Evolutionary conservation across 345 rosid species (phyloP), one percentile per base, ranked within the genome.

Genomic region (Passiflora organensis): DNA sequence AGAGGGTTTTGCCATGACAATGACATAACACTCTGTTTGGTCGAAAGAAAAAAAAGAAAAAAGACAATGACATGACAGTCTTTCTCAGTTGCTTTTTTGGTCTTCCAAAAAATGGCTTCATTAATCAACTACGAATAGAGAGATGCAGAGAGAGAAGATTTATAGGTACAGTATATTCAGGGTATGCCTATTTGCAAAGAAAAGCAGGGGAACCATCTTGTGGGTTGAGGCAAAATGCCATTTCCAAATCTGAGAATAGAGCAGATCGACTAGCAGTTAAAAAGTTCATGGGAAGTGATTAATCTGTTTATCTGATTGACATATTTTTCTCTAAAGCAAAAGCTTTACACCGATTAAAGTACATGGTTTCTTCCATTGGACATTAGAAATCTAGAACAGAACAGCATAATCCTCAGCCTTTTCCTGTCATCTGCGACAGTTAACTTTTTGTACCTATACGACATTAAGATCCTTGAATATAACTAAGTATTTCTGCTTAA

Each of bases 361-460:
- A 32, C 28, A 38, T 2, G 6, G 13, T 28, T 32, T 24, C 54
- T 50, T 32, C 39, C 38, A 50, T n/a, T n/a, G n/a, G n/a, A n/a
- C n/a, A n/a, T n/a, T n/a, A n/a, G 28, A 32, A 48, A 19, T 24
- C 22, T 13, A 0, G 20, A 17, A 14, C 16, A 24, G 22, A 19
- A 28, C 6, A 10, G 28, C 0, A 17, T n/a, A 28, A 28, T 28
- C 34, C 34, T n/a, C 34, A 28, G 3, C 17, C 32, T 16, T 6
- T 6, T 6, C 9, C 17, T 2, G 16, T 18, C 13, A 0, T 18
- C 13, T 47, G 9, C 41, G 9, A 43, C 15, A 43, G 55, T 39
- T 39, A n/a, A 48, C 58, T 57, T 44, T 56, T 43, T 65, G 63
- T 58, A 22, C 51, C 43, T 57, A 15, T 65, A 45, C 41, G 41